Conservation (phyloP, 148 eudicot species). For the Silene conica region DNA sequence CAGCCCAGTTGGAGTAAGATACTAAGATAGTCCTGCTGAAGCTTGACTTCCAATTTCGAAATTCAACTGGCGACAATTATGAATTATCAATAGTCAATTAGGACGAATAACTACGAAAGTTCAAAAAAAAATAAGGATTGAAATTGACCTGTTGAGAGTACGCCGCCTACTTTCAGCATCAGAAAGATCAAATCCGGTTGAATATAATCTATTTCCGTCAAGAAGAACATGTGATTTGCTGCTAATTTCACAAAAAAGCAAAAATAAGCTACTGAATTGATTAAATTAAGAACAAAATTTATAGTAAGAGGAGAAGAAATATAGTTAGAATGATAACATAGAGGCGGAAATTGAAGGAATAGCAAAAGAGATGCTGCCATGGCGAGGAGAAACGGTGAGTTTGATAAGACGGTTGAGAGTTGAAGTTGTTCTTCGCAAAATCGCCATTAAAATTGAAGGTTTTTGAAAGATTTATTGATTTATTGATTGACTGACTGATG, state of each 20-base stretch:
- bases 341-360: constrained; percentile 3
- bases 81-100: background rate
- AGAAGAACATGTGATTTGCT: constrained; percentile 22
- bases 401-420: constrained; percentile 18
- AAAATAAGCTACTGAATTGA: background rate
- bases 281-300: background rate
- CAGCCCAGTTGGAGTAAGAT: too few relatives aligned
- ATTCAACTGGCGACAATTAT: too few relatives aligned
- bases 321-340: background rate
- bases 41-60: too few relatives aligned
- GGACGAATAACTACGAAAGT: too few relatives aligned
- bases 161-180: constrained; percentile 69
- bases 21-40: too few relatives aligned
- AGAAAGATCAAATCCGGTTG: constrained; percentile 54
- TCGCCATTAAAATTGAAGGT: constrained; percentile 9
- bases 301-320: background rate
- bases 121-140: background rate
- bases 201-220: constrained; percentile 28
- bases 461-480: background rate
- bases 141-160: constrained; percentile 55
- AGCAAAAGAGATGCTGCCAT: background rate
- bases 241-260: background rate
- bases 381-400: constrained; percentile 11
- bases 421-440: constrained; percentile 21
- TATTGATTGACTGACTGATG: too few relatives aligned